Evolutionary conservation across 2,329 filamentous ascomycete species (phyloP), one percentile per base, ranked within the genome.

Genomic region (Aphanocladium album): DNA sequence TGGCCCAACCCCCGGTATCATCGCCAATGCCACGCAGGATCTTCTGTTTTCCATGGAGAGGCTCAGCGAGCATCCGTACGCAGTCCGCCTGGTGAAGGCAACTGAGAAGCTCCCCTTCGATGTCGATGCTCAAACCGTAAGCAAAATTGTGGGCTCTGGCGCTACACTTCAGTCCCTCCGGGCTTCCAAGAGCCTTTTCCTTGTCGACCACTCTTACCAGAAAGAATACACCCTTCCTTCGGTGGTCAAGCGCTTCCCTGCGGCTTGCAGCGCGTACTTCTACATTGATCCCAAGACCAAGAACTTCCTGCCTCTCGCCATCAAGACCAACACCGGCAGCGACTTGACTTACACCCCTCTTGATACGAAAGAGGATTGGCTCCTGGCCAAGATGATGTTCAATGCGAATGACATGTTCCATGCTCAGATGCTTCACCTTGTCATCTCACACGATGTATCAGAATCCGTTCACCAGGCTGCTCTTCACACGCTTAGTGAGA

Each of bases 311-410:
- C 80, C 79, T 3, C 69, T 82, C 23, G 79, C 78, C 2, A 79
- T 82, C 63, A 74, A 76, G 62, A 77, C 78, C n/a, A 79, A 80
- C 60, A 69, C 71, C 16, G 74, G 73, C 17, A 39, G 51, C 27
- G 64, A 67, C 12, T 54, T 69, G 27, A 70, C 76, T 6, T 82
- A 82, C 67, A 82, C 79, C 2, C 79, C 79, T 2, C 65, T 71
- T 1, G 79, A 82, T 61, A 56, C 63, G 0, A 25, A 66, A 3
- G 72, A 74, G n/a, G 79, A 83, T 67, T 82, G 79, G 80, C 66
- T 80, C 6, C 67, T 82, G 5, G 80, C 79, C 6, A 82, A 82
- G 69, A 76, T 80, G 47, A 72, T 79, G 64, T 79, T 79, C 65
- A 80, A 80, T 54, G 67, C 71, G 27, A 80, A 81, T 55, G 77